phyloP scores from a whole-genome alignment of 352 stramenopile species.

The Phytophthora nicotianae region DNA sequence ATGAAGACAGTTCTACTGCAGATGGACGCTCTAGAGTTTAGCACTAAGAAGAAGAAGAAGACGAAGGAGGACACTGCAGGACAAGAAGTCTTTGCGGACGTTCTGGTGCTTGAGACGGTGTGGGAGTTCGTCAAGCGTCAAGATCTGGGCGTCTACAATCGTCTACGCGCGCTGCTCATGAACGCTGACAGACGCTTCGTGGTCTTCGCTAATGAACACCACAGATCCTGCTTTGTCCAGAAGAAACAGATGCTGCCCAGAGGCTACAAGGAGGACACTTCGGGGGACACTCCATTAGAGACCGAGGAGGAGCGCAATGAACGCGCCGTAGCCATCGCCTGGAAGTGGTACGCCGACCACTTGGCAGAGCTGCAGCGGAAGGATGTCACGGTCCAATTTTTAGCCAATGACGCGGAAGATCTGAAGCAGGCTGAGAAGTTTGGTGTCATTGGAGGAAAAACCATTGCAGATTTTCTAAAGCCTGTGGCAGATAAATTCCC shows the following conservation, averaged over 20 bases:
- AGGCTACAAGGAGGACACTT: conserved; percentile 22
- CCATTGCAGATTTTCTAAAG: conserved; percentile 66
- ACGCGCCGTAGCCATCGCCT: conserved; percentile 80
- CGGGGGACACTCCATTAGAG: conserved; percentile 42
- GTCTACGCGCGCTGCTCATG: conserved; percentile 86
- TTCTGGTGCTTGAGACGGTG: conserved; percentile 93
- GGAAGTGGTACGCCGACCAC: conserved; percentile 78
- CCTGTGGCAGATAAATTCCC: conserved; percentile 49
- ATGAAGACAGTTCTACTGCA: conserved; percentile 91
- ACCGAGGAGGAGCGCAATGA: conserved; percentile 85
- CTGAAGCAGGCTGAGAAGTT: conserved; percentile 46
- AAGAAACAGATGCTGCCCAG: conserved; percentile 48
- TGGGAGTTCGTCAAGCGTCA: conserved; percentile 89
- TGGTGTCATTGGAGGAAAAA: conserved; percentile 57
- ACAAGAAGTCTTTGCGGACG: conserved; percentile 68
- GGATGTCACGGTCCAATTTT: conserved; percentile 56
- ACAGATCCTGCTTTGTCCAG: conserved; percentile 77
- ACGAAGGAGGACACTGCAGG: background rate
- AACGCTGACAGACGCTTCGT: conserved; percentile 86
- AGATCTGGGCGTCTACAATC: conserved; percentile 90
- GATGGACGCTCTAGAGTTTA: conserved; percentile 91
- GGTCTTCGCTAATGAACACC: conserved; percentile 95
- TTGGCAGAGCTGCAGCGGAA: conserved; percentile 56
- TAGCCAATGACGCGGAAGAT: conserved; percentile 74
- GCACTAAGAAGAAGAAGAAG: conserved; percentile 66